Percentiles rank a stretch among this genome's conserved stretches.
These are phyloP conservation scores for Xylaria scruposa DNA, from an alignment of 495 filamentous ascomycete species.

Conservation along the genomic window DNA sequence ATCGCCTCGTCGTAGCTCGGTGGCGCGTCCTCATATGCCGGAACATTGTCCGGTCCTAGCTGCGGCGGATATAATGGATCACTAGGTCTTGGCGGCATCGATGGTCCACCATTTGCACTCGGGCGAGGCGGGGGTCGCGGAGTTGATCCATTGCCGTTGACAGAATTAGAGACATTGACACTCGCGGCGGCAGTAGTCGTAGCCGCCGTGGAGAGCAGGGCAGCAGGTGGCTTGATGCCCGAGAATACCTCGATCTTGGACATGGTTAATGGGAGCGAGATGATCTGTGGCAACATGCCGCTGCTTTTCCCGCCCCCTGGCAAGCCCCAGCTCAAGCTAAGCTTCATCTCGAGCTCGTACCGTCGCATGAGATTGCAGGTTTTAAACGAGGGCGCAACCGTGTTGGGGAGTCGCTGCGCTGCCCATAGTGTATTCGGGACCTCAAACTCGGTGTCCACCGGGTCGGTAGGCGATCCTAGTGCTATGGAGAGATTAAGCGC, in stretches of 20 bases:
- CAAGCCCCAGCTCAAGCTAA: constrained; percentile 69
- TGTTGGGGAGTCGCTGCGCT: constrained; percentile 73
- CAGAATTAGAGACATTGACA: neutral
- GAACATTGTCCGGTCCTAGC: constrained; percentile 47
- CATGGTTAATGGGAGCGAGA: constrained; percentile 78
- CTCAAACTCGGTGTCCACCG: constrained; percentile 67
- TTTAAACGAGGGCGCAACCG: constrained; percentile 81
- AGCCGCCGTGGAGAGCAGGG: constrained; percentile 65
- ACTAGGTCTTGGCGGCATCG: constrained; percentile 30
- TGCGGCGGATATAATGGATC: constrained; percentile 58
- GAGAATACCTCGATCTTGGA: constrained; percentile 78
- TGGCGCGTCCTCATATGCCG: constrained; percentile 66
- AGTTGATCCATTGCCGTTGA: constrained; percentile 38
- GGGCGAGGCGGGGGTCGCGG: constrained; percentile 35
- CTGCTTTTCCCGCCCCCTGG: constrained; percentile 29
- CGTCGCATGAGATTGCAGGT: constrained; percentile 85
- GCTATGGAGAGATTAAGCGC: constrained; percentile 69
- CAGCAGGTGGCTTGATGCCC: constrained; percentile 83
- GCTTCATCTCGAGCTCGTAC: constrained; percentile 82
- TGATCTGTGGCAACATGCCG: constrained; percentile 60
- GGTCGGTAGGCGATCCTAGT: constrained; percentile 63
- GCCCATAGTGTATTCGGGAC: constrained; percentile 75
- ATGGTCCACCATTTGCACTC: constrained; percentile 33
- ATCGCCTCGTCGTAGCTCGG: constrained; percentile 93
- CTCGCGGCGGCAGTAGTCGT: neutral